phyloP scores from a whole-genome alignment of 2,329 filamentous ascomycete species.

The Xenoacremonium recifei region DNA sequence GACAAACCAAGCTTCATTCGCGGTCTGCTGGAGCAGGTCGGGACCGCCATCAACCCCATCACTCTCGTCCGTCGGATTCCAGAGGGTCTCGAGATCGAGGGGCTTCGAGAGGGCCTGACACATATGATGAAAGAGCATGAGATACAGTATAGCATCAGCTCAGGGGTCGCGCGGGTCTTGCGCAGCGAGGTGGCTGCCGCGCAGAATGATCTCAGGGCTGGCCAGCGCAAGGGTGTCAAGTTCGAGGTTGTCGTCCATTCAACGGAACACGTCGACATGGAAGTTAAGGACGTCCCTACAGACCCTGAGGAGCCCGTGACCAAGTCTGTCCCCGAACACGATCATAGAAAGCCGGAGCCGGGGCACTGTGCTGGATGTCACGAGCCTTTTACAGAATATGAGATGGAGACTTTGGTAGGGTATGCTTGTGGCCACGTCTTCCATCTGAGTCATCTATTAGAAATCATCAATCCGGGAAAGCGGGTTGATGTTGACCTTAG shows the following conservation, averaged over 20 bases:
- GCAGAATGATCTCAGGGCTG: constrained; percentile 76
- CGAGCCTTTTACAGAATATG: constrained; percentile 57
- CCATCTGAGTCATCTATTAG: constrained; percentile 70
- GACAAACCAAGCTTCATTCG: constrained; percentile 95
- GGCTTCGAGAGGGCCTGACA: constrained; percentile 80
- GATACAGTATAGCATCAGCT: constrained; percentile 88
- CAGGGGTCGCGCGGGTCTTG: constrained; percentile 83
- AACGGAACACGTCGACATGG: constrained; percentile 41
- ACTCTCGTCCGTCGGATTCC: constrained; percentile 87
- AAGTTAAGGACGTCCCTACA: constrained; percentile 38
- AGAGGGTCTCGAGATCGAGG: constrained; percentile 88
- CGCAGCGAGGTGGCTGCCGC: constrained; percentile 82
- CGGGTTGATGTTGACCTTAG: constrained; percentile 47
- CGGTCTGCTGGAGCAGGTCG: constrained; percentile 87
- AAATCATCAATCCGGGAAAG: constrained; percentile 46
- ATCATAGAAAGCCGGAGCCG: constrained; percentile 37
- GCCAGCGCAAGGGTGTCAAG: constrained; percentile 82
- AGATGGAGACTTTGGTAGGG: constrained; percentile 71
- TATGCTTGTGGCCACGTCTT: constrained; percentile 83
- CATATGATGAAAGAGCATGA: constrained; percentile 95
- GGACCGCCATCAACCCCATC: constrained; percentile 90
- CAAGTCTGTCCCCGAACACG: constrained; percentile 18
- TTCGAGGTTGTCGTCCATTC: constrained; percentile 68
- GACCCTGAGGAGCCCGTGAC: constrained; percentile 19
- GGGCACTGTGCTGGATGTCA: constrained; percentile 61